Conservation (phyloP, 306 rosid species). For the Ziziphus jujuba region DNA sequence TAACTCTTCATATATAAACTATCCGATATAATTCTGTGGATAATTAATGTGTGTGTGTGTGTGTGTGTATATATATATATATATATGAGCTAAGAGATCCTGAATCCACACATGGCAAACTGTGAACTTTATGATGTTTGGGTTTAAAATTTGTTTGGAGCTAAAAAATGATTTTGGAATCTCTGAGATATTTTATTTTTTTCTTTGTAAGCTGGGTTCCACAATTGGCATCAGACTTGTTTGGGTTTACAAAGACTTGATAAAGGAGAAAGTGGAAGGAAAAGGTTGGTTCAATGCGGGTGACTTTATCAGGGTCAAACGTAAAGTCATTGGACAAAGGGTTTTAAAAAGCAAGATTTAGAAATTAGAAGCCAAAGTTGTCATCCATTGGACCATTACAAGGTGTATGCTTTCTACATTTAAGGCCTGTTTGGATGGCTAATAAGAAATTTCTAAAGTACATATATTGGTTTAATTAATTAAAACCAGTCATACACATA, state of each 20-base stretch:
- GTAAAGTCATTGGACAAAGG: constrained; percentile 43
- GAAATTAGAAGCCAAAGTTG: constrained; percentile 28
- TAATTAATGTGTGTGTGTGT: too few relatives aligned
- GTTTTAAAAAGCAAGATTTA: constrained; percentile 24
- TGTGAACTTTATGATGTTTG: constrained; percentile 47
- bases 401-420: not conserved
- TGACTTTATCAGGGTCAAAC: constrained; percentile 72
- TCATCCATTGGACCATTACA: constrained; percentile 18
- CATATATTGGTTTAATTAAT: too few relatives aligned
- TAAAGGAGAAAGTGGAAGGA: constrained; percentile 49
- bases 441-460: not conserved
- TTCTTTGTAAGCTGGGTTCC: constrained; percentile 29
- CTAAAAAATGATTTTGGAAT: constrained; percentile 48
- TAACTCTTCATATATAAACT: too few relatives aligned
- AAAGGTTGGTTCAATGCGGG: constrained; percentile 50
- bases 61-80: not conserved
- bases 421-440: not conserved
- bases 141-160: constrained; percentile 46
- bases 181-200: constrained; percentile 33
- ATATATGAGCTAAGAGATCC: too few relatives aligned
- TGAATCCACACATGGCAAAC: constrained; percentile 24
- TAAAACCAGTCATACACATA: too few relatives aligned
- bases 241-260: constrained; percentile 44
- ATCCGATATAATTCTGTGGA: too few relatives aligned
- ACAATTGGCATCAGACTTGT: constrained; percentile 24